Base-by-base conservation (phyloP, 495 filamentous ascomycete genomes). In the Cryomyces minteri region DNA sequence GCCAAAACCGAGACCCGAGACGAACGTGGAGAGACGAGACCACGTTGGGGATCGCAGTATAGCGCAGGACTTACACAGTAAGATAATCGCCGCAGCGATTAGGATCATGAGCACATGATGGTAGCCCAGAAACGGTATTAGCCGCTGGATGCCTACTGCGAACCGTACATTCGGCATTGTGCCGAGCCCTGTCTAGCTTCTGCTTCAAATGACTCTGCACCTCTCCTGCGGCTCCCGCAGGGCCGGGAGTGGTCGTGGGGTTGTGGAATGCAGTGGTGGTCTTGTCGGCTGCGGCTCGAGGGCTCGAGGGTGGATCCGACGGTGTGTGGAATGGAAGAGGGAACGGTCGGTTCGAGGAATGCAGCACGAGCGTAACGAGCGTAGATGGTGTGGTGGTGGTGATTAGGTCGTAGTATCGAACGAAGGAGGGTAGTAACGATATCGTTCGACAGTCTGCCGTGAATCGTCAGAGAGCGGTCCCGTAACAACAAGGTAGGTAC, bases 51-150 rank as follows among this genome's bases (percentile, higher is more conserved):
- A 40, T 29, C 42, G 25, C 29, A 29, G 31, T 40, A 18, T 40
- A 8, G 0, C 14, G n/a, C 29, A 41, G 40, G 32, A 69, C 88
- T 64, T 69, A 96, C 88, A 96, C 46, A 98, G 72, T 58, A 98
- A 67, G 63, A 98, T 90, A 58, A 98, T 94, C 1, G 88, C 74
- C 40, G 95, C 69, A 34, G 85, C 86, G 55, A 98, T 94, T 43
- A 99, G 65, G 52, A 96, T 82, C 90, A 99, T 96, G 52, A 99
- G 71, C 40, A 95, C 82, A 74, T 99, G 90, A 65, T 99, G 90
- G 64, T 96, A 99, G 50, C 92, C 90, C 49, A 99, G 77, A 66
- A 94, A 85, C 48, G 90, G 88, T 66, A 95, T 72, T 56, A 88
- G 76, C 55, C 62, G 54, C 51, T 63, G 58, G 36, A 65, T 54